Conservation (phyloP, 768 basidiomycete genomes). For the Holtermanniella nyarrowii region DNA sequence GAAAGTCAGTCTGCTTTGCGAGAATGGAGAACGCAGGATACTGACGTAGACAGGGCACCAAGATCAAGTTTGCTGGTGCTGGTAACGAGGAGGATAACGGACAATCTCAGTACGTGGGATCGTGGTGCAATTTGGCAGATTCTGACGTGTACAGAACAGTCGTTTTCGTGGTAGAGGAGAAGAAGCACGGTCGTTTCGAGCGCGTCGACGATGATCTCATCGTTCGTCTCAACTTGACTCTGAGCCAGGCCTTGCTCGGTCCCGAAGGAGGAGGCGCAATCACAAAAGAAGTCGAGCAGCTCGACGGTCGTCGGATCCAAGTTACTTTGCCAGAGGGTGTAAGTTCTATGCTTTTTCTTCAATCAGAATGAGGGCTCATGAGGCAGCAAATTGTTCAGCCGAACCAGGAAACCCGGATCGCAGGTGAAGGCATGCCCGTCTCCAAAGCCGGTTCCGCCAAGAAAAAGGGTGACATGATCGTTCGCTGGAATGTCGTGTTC, state of each 20-base stretch:
- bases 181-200: slow-evolving; percentile 65
- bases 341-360: slow-evolving; percentile 16
- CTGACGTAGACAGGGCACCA: slow-evolving; percentile 60
- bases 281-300: slow-evolving; percentile 53
- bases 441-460: slow-evolving; percentile 61
- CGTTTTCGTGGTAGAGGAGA: slow-evolving; percentile 94
- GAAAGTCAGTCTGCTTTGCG: slow-evolving; percentile 55
- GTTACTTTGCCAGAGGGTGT: slow-evolving; percentile 52
- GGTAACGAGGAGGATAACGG: slow-evolving; percentile 47
- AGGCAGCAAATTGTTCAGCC: slow-evolving; percentile 44
- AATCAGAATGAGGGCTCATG: slow-evolving; percentile 52
- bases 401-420: slow-evolving; percentile 57
- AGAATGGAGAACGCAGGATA: slow-evolving; percentile 29
- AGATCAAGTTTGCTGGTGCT: slow-evolving; percentile 76
- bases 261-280: slow-evolving; percentile 45
- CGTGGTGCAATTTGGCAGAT: slow-evolving; percentile 44
- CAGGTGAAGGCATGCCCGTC: slow-evolving; percentile 61
- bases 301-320: slow-evolving; percentile 72
- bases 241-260: slow-evolving; percentile 74
- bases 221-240: slow-evolving; percentile 53
- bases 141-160: slow-evolving; percentile 53
- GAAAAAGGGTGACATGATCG: slow-evolving; percentile 72
- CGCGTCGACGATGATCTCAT: slow-evolving; percentile 72
- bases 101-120: slow-evolving; percentile 29
- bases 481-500: slow-evolving; percentile 72